Conservation (phyloP, 768 basidiomycete genomes). For the Leccinum subgranulosum region DNA sequence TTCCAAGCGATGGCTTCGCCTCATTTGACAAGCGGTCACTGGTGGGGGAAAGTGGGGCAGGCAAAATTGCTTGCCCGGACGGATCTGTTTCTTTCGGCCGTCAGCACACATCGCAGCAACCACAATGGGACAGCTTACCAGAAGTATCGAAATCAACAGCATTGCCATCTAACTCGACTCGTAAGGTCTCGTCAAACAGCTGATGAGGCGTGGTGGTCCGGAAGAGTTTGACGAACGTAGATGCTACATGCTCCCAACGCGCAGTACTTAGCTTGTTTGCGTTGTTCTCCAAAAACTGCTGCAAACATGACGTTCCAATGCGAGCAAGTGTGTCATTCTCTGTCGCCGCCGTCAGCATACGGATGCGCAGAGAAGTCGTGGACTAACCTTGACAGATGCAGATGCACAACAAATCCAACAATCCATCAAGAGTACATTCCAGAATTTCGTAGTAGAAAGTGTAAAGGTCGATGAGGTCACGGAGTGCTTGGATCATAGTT, state of each 20-base stretch:
- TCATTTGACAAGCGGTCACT: conserved; percentile 49
- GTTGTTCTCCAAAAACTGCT: conserved; percentile 93
- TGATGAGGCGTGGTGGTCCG: conserved; percentile 96
- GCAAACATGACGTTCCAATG: conserved; percentile 96
- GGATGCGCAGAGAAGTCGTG: not conserved
- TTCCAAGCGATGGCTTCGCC: conserved; percentile 53
- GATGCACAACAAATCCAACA: conserved; percentile 88
- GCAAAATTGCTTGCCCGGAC: conserved; percentile 67
- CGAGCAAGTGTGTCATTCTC: conserved; percentile 98
- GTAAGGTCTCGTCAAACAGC: conserved; percentile 87
- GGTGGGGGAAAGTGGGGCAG: conserved; percentile 84
- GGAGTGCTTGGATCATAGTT: conserved; percentile 96
- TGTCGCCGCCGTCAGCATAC: conserved; percentile 31
- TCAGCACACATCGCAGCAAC: conserved; percentile 8
- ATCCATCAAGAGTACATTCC: conserved; percentile 87
- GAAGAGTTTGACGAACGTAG: conserved; percentile 95
- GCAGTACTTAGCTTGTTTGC: conserved; percentile 78
- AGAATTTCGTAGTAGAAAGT: conserved; percentile 92
- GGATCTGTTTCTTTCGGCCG: conserved; percentile 38
- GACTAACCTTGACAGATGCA: conserved; percentile 95
- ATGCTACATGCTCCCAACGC: conserved; percentile 89
- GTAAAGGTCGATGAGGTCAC: conserved; percentile 93
- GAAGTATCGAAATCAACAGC: conserved; percentile 53
- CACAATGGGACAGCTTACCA: conserved; percentile 15
- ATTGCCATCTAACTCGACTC: conserved; percentile 74